phyloP scores from a whole-genome alignment of 1,284 basidiomycete genomes.

The Rhodotorula sp. region DNA sequence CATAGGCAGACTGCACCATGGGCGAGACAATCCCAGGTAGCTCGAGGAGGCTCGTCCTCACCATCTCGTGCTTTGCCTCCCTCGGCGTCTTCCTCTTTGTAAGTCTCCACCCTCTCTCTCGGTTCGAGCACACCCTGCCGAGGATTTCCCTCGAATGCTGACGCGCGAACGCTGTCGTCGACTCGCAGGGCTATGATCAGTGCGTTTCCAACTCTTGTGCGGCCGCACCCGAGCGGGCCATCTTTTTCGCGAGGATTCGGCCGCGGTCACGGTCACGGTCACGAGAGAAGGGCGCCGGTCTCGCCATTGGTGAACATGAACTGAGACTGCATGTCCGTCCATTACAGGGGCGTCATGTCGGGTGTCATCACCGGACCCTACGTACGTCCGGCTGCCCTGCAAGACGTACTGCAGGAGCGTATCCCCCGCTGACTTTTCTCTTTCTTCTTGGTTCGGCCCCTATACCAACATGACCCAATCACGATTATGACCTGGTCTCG shows the following conservation, averaged over 20 bases:
- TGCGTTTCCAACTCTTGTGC: background rate
- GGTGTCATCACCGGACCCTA: constrained; percentile 81
- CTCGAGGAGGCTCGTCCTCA: constrained; percentile 6
- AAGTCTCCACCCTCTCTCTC: background rate
- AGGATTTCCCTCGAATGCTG: no score
- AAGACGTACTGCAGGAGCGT: no score
- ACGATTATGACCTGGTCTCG: background rate
- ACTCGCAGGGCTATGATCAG: constrained; percentile 17
- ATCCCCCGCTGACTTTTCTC: background rate
- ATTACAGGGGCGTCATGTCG: constrained; percentile 55
- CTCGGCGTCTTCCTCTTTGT: constrained; percentile 21
- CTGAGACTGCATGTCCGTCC: background rate
- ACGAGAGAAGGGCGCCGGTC: no score
- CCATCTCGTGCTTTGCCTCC: constrained; percentile 5
- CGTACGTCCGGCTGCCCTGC: no score
- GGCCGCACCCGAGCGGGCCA: no score
- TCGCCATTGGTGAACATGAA: background rate
- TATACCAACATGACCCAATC: no score
- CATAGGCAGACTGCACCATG: background rate
- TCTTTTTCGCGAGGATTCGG: no score
- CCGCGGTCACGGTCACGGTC: background rate
- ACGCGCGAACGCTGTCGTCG: no score
- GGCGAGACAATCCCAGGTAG: background rate
- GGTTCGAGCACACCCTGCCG: background rate
- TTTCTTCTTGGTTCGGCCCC: no score